Conservation (phyloP, 495 filamentous ascomycete genomes). For the Saxispiralis lemnorum region DNA sequence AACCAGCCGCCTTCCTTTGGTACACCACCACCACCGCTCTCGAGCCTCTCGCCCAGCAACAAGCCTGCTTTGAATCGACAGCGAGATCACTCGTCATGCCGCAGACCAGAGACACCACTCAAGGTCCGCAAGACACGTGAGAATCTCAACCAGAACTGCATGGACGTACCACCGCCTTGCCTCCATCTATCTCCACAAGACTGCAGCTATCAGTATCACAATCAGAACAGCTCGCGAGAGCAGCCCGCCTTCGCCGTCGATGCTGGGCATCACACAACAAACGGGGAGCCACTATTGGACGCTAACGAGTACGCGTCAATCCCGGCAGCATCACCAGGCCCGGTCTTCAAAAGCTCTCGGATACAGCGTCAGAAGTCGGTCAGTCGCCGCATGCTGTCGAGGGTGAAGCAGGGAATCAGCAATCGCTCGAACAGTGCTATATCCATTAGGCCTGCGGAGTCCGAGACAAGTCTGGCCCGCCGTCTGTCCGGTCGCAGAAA, state of each 20-base stretch:
- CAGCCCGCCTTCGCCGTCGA: not conserved
- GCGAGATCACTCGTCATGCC: conserved; percentile 15
- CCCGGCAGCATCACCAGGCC: not conserved
- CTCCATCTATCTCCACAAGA: not conserved
- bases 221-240: not conserved
- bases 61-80: conserved; percentile 12
- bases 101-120: conserved; percentile 12
- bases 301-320: not conserved
- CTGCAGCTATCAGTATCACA: not conserved
- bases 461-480: conserved; percentile 11
- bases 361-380: conserved; percentile 15
- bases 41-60: conserved; percentile 12
- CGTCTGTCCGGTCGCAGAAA: conserved; percentile 11
- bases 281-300: not conserved
- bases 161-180: conserved; percentile 6
- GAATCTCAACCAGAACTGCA: conserved; percentile 9
- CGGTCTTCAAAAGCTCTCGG: not conserved
- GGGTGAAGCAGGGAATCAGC: conserved; percentile 15
- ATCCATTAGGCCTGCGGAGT: conserved; percentile 6
- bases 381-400: conserved; percentile 16
- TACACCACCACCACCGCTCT: conserved; percentile 7
- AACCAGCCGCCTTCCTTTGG: conserved; percentile 1
- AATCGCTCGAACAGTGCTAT: conserved; percentile 8
- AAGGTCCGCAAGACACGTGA: conserved; percentile 17
- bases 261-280: not conserved